Evolutionary conservation across 352 stramenopile species (phyloP), one percentile per base, ranked within the genome.

Genomic region (Phytopythium montanum): DNA sequence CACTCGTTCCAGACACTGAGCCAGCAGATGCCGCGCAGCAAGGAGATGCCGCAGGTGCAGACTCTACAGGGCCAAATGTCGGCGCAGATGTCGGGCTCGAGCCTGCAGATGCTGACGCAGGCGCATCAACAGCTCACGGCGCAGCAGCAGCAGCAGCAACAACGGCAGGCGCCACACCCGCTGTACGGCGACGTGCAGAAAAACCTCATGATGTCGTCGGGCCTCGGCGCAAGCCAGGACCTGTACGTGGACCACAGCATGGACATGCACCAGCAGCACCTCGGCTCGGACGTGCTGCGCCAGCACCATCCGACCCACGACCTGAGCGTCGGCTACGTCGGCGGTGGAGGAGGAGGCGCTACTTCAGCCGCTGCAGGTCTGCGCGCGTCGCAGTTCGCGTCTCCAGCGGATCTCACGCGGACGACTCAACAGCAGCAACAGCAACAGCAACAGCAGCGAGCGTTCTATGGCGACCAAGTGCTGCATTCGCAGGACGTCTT

Each of bases 151-250:
- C 75, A 81, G 28, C 54, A 58, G 21, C 52, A 57, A 28, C 57
- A 57, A 58, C 64, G 26, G 56, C 65, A 54, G 56, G 65, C 19
- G 21, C 71, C 81, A 52, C 76, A 85, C 49, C 76, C 76, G 56
- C 61, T 85, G 23, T 85, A 85, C 50, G 73, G 76, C 16, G 76
- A 85, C 25, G 68, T 85, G 25, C 64, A 73, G 31, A 85, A 85
- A 56, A 66, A 68, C 54, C 72, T 85, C 55, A 57, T 76, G 18
- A 78, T 85, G 70, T 69, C 70, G 41, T 69, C 68, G 26, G 71
- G 69, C 1, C 57, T 85, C 50, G 65, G 68, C 29, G 56, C 62
- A 8, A 59, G 48, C 21, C 73, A 85, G 66, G 76, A 85, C 29
- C 66, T 85, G 8, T 85, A 83, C 39, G 60, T 62, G 18, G 65